phyloP scores from a whole-genome alignment of 2,329 filamentous ascomycete genomes.

The Periglandula ipomoeae region DNA sequence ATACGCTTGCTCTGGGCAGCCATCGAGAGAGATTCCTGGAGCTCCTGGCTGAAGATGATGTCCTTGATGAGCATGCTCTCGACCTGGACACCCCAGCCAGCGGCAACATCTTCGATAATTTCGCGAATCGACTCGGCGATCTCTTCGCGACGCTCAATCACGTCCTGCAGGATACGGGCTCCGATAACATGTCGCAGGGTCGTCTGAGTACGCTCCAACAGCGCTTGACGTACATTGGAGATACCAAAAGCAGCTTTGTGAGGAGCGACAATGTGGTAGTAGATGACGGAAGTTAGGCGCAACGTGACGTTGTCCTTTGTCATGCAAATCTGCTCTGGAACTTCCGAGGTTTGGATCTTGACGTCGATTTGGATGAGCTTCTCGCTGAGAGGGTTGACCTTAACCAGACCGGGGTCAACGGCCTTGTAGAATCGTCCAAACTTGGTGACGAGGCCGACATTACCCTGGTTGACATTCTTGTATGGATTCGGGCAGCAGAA shows the following conservation, averaged over 20 bases:
- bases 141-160: conserved; percentile 96
- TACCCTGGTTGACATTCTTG: conserved; percentile 84
- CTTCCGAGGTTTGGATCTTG: conserved; percentile 98
- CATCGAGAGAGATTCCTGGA: conserved; percentile 96
- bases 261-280: conserved; percentile 93
- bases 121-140: conserved; percentile 90
- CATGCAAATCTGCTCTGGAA: conserved; percentile 96
- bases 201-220: conserved; percentile 95
- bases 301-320: conserved; percentile 98
- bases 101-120: conserved; percentile 93
- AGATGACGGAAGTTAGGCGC: conserved; percentile 91
- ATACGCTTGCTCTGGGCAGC: conserved; percentile 97
- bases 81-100: conserved; percentile 90
- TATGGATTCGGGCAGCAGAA: conserved; percentile 90
- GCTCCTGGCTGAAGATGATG: conserved; percentile 90
- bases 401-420: conserved; percentile 92
- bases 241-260: conserved; percentile 98
- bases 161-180: conserved; percentile 89
- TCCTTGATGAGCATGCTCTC: conserved; percentile 99
- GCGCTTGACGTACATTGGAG: conserved; percentile 86
- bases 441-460: conserved; percentile 90
- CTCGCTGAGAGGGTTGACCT: conserved; percentile 94
- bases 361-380: conserved; percentile 86
- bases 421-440: conserved; percentile 93
- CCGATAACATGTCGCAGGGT: conserved; percentile 95